Conservation (phyloP, 2,329 filamentous ascomycete genomes). For the Lecanicillium sp. region DNA sequence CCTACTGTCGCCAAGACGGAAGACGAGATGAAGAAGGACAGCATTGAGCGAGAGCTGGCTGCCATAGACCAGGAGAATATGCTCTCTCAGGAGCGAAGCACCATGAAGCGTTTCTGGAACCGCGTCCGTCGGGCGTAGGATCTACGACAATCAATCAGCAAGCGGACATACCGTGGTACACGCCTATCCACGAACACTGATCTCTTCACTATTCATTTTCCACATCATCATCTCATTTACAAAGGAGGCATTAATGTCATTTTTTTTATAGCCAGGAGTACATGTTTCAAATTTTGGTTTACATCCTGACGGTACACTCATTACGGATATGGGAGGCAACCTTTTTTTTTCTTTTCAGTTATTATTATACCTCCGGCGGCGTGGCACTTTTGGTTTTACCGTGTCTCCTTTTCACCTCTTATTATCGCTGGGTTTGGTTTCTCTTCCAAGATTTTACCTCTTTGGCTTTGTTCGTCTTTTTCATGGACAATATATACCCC, state of each 20-base stretch:
- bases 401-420: too few relatives aligned
- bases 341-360: too few relatives aligned
- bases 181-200: too few relatives aligned
- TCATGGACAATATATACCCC: neutral
- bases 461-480: neutral
- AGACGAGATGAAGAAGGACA: constrained; percentile 42
- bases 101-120: constrained; percentile 59
- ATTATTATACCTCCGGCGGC: too few relatives aligned
- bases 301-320: too few relatives aligned
- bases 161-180: too few relatives aligned
- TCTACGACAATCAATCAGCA: too few relatives aligned
- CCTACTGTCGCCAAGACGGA: constrained; percentile 22
- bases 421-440: too few relatives aligned
- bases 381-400: neutral
- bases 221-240: neutral
- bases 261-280: too few relatives aligned
- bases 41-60: constrained; percentile 45
- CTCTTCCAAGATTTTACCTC: neutral
- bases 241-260: too few relatives aligned
- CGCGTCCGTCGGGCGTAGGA: constrained; percentile 41
- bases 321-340: too few relatives aligned
- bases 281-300: too few relatives aligned
- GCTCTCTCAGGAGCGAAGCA: constrained; percentile 34
- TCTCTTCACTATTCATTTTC: neutral
- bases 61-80: constrained; percentile 43